Evolutionary conservation across 345 rosid species (phyloP), one percentile per base, ranked within the genome.

Genomic region (Diplotaxis tenuifolia): DNA sequence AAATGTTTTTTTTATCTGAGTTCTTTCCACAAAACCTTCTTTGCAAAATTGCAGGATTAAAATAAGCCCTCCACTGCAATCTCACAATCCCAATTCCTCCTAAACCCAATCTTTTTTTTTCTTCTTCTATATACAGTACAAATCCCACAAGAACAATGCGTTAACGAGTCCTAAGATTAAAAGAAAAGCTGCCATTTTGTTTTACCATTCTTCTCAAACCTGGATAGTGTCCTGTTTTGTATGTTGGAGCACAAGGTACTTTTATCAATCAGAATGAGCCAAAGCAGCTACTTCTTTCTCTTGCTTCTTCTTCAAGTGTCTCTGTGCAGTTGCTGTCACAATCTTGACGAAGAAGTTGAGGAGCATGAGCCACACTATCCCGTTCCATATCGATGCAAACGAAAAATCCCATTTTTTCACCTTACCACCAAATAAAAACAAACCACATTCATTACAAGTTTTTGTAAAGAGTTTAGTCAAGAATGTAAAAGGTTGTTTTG

Each of bases 341-440:
- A 90, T 88, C 86, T 83, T 92, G 42, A 83, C 68, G 47, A 85
- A 85, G 83, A 92, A 95, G 83, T 89, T 89, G 75, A 95, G 49
- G 38, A 95, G 96, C 96, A 95, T 86, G 57, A 95, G 96, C 97
- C 96, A 95, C 18, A 95, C 97, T n/a, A 92, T 52, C 5, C 94
- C 84, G 59, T 88, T 92, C 99, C 97, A 95, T 32, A 95, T 59
- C 1, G 87, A 71, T n/a, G 93, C 83, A 71, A 90, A 85, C 7
- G 99, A 95, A 40, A 95, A 76, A 50, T 85, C 90, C 96, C 96
- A 92, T 34, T 80, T 88, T 32, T 88, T 89, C 68, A 75, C 89
- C 97, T 87, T 25, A 25, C 28, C 28, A 9, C 27, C 22, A 50
- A 32, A 7, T 14, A 22, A 25, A 2, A 23, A 23, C 2, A 45